Base-by-base conservation (phyloP, 495 filamentous ascomycete genomes). In the Cercophora samala region DNA sequence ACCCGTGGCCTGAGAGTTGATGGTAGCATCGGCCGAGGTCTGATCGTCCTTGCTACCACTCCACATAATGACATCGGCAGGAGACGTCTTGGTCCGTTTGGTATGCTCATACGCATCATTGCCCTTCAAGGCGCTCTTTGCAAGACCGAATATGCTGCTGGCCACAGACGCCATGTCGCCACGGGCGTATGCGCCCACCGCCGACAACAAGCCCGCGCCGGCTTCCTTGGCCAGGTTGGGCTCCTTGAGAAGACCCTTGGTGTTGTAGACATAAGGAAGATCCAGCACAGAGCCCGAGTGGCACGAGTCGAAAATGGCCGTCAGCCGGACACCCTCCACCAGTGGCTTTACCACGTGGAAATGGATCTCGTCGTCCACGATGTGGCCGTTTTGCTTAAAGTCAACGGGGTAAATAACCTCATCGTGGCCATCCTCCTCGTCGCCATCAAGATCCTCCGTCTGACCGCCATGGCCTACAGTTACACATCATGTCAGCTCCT, bases 21-120 rank as follows among this genome's bases (percentile, higher is more conserved):
- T 86, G 13, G 79, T 84, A 17, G 87, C 84, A 69, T 89, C 87
- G 72, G 87, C 87, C 89, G 91, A 93, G 71, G 95, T 99, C 82
- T 99, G 95, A 62, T 88, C 87, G 74, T 99, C 95, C 77, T 97
- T 97, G 79, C 91, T 93, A 21, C 95, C 95, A 42, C 90, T 93
- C 93, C 92, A 99, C 91, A 97, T 97, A 76, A 99, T 86, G 11
- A 99, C 95, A 77, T 99, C 95, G n/a, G 95, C 95, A 6, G 93
- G 89, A 58, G 89, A 93, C 26, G 96, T 99, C 83, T 97, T 97
- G 24, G 95, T 99, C 71, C 90, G 82, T 70, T 91, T 83, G 59
- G 91, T 90, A 72, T 86, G 87, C 80, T 97, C 86, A 75, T 92
- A 90, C 6, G 88, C 89, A n/a, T 92, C 90, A 69, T 93, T 89